Evolutionary conservation across 306 rosid genomes (phyloP).

Genomic region (Acacia melanoxylon): DNA sequence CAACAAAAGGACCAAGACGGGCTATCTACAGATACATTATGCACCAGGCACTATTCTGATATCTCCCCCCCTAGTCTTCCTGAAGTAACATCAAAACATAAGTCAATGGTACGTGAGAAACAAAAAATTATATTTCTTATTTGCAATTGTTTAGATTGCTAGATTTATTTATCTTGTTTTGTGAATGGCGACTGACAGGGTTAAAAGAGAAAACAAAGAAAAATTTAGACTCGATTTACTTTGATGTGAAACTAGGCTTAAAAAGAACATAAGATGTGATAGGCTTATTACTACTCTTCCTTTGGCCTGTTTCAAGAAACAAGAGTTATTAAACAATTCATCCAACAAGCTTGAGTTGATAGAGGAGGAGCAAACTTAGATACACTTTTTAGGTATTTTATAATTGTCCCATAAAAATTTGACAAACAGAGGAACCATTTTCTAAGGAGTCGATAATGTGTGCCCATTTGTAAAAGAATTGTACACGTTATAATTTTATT

Average conservation of each 20-base stretch:
- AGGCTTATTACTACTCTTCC: background rate
- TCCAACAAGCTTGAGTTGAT: background rate
- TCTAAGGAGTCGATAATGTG: background rate
- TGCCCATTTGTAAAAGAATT: no score
- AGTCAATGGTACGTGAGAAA: conserved; percentile 57
- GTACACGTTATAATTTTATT: background rate
- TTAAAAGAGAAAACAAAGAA: conserved; percentile 2
- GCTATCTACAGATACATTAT: conserved; percentile 32
- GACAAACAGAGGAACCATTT: background rate
- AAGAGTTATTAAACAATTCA: background rate
- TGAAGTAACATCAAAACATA: conserved; percentile 47
- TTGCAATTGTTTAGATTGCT: background rate
- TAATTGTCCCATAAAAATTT: background rate
- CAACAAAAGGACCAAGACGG: conserved; percentile 48
- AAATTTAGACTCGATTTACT: background rate
- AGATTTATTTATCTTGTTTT: background rate
- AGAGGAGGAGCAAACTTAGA: background rate
- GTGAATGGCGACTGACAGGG: background rate
- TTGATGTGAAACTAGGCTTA: background rate
- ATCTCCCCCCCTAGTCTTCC: conserved; percentile 50
- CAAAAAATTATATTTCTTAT: conserved; percentile 4
- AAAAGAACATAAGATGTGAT: background rate
- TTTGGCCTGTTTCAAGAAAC: background rate
- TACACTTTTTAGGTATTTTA: background rate
- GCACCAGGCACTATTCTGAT: conserved; percentile 42